Conservation (phyloP, 805 yeast species). For the Candida hungchunana region DNA sequence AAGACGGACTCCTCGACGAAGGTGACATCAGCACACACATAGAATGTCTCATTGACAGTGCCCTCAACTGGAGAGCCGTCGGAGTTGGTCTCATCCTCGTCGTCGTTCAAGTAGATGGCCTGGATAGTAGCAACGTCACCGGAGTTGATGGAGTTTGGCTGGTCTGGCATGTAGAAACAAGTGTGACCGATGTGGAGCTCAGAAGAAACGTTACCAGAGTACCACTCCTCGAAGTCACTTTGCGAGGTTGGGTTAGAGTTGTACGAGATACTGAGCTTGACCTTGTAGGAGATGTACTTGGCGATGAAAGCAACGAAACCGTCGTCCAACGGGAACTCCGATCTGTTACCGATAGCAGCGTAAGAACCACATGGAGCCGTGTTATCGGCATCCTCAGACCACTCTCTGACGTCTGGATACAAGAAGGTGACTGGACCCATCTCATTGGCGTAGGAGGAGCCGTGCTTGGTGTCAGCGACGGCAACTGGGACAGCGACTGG, state of each 20-base stretch:
- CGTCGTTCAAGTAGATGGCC: slow-evolving; percentile 36
- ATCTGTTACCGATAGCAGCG: slow-evolving; percentile 32
- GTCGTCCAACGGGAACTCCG: slow-evolving; percentile 42
- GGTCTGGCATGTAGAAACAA: slow-evolving; percentile 42
- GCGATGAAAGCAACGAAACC: slow-evolving; percentile 45
- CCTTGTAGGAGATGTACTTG: slow-evolving; percentile 36
- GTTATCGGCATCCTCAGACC: slow-evolving; percentile 42
- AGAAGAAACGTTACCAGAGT: slow-evolving; percentile 34
- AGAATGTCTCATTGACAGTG: slow-evolving; percentile 36
- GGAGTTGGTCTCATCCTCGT: slow-evolving; percentile 17
- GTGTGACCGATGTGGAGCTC: slow-evolving; percentile 42
- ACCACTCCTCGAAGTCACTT: slow-evolving; percentile 38
- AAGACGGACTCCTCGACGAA: slow-evolving; percentile 41
- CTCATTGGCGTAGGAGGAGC: slow-evolving; percentile 22
- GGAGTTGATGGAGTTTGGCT: slow-evolving; percentile 31
- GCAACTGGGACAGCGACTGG: slow-evolving; percentile 22
- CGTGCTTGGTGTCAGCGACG: slow-evolving; percentile 22
- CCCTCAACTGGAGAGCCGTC: slow-evolving; percentile 35
- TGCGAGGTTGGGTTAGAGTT: slow-evolving; percentile 35
- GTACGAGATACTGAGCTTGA: slow-evolving; percentile 39
- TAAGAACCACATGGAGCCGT: slow-evolving; percentile 44
- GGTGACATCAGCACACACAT: slow-evolving; percentile 42
- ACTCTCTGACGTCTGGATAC: slow-evolving; percentile 41
- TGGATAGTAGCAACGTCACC: slow-evolving; percentile 44
- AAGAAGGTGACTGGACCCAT: slow-evolving; percentile 31